Percentiles rank a stretch among this genome's conserved stretches.
Conservation (phyloP, 768 basidiomycete species). For the Nidula microcarpa region DNA sequence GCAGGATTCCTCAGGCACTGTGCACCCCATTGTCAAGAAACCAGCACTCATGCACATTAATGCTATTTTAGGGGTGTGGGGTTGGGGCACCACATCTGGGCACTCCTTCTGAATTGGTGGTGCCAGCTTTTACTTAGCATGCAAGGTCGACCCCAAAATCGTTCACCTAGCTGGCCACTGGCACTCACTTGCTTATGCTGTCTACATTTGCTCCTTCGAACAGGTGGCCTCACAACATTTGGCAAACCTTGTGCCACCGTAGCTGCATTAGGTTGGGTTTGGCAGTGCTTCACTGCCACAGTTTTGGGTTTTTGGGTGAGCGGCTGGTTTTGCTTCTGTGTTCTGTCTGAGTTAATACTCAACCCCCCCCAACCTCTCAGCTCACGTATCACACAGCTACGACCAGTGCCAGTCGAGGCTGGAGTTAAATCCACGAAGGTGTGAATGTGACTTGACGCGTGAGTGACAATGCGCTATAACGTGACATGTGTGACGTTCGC, state of each 20-base stretch:
- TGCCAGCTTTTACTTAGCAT: neutral
- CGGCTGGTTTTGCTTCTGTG: too few species aligned
- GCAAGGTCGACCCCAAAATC: neutral
- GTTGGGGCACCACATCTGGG: neutral
- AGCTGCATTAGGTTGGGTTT: too few species aligned
- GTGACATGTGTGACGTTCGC: too few species aligned
- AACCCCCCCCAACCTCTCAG: too few species aligned
- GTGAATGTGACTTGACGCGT: too few species aligned
- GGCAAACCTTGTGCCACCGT: neutral
- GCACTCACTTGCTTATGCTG: neutral
- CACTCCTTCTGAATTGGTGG: neutral
- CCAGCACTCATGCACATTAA: neutral
- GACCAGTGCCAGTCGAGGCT: too few species aligned
- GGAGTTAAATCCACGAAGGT: too few species aligned
- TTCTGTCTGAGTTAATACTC: too few species aligned
- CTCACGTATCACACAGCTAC: too few species aligned
- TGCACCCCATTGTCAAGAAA: neutral
- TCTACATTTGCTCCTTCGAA: neutral
- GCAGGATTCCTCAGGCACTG: neutral
- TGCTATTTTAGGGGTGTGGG: neutral
- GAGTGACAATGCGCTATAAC: too few species aligned
- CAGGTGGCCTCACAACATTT: neutral
- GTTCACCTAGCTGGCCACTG: neutral
- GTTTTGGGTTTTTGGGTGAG: too few species aligned
- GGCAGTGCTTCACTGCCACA: too few species aligned